A percentile compares a stretch with the other conserved stretches of the same genome.
phyloP scores from a whole-genome alignment of 495 filamentous ascomycete species.

The Coniosporium apollinis region DNA sequence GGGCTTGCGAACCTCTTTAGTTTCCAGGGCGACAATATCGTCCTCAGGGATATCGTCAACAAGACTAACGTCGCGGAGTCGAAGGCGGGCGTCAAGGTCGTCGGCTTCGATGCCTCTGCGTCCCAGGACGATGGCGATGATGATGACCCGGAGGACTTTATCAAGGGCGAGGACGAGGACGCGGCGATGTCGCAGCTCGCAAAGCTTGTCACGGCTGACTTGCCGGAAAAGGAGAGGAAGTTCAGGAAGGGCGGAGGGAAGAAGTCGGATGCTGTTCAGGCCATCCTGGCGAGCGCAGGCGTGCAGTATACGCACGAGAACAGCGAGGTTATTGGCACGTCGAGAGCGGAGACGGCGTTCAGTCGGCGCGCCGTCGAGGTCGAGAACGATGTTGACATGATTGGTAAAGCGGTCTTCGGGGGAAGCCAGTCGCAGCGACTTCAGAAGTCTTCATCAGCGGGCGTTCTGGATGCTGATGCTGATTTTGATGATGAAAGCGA shows the following conservation, averaged over 20 bases:
- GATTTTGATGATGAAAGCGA: constrained; percentile 4
- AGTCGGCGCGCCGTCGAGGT: constrained; percentile 56
- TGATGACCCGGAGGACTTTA: constrained; percentile 34
- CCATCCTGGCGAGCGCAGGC: constrained; percentile 74
- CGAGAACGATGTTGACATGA: constrained; percentile 30
- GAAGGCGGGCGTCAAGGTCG: constrained; percentile 64
- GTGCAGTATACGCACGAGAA: constrained; percentile 96
- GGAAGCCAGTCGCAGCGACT: constrained; percentile 7
- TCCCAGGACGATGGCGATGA: constrained; percentile 26
- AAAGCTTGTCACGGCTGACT: constrained; percentile 39
- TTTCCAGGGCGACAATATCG: constrained; percentile 60
- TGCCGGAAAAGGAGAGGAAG: constrained; percentile 13
- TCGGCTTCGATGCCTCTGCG: constrained; percentile 49
- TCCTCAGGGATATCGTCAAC: constrained; percentile 86
- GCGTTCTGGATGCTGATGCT: constrained; percentile 1
- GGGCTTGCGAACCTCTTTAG: constrained; percentile 76
- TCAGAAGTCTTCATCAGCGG: neutral
- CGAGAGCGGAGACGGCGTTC: constrained; percentile 64
- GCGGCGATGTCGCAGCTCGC: constrained; percentile 65
- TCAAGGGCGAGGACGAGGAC: constrained; percentile 33
- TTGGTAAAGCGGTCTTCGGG: constrained; percentile 6
- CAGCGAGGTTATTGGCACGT: constrained; percentile 84
- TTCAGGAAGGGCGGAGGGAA: constrained; percentile 13
- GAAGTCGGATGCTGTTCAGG: constrained; percentile 64
- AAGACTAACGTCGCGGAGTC: constrained; percentile 95